Percentiles rank a stretch among this genome's conserved stretches.
Evolutionary conservation across 2,329 filamentous ascomycete species (phyloP).

Genomic region (Phialophora macrospora): DNA sequence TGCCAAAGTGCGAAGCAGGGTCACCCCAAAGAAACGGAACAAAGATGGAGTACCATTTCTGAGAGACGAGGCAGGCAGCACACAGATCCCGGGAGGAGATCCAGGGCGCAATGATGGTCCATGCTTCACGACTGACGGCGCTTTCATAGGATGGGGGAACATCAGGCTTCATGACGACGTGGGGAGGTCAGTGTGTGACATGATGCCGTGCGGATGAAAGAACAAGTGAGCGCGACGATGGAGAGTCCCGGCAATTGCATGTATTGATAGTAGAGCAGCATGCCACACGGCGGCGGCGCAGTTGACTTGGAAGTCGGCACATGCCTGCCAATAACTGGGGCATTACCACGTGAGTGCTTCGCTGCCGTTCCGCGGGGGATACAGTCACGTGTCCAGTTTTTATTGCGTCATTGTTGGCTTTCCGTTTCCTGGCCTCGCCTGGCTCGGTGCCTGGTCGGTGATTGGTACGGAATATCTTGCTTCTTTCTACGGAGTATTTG

Average conservation of each 20-base stretch:
- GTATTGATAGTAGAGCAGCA: not conserved
- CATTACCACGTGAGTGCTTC: not conserved
- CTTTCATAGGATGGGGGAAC: conserved; percentile 65
- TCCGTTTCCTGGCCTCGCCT: too few relatives aligned
- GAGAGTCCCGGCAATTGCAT: not conserved
- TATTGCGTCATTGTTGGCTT: not conserved
- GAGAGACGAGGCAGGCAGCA: conserved; percentile 61
- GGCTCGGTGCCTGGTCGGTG: too few relatives aligned
- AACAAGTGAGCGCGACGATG: not conserved
- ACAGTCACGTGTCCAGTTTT: not conserved
- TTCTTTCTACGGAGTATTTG: too few relatives aligned
- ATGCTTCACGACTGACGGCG: conserved; percentile 60
- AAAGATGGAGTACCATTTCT: conserved; percentile 63
- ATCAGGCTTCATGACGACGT: conserved; percentile 42
- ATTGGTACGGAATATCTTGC: too few relatives aligned
- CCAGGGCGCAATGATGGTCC: conserved; percentile 62
- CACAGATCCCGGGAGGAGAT: conserved; percentile 62
- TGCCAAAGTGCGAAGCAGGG: conserved; percentile 64
- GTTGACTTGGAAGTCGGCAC: not conserved
- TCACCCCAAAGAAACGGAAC: conserved; percentile 66
- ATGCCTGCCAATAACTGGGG: not conserved
- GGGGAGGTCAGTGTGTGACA: conserved; percentile 9
- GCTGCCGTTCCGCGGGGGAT: not conserved
- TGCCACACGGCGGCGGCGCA: not conserved
- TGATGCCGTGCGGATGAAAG: conserved; percentile 12